Evolutionary conservation across 208 protist genomes (phyloP).

Genomic region (Trypanosoma boissoni): DNA sequence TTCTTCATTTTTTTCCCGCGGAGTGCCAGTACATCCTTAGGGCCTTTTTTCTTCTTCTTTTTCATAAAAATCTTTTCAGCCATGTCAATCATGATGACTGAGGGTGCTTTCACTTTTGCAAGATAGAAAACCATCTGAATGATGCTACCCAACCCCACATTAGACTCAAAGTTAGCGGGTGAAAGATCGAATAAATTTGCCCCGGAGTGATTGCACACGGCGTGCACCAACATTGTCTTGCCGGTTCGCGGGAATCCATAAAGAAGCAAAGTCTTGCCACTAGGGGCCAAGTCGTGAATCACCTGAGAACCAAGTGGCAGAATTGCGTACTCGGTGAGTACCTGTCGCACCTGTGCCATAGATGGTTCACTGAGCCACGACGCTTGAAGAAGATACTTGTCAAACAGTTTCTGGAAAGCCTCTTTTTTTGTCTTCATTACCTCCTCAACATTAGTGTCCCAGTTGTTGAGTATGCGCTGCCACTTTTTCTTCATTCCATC

Average conservation of each 20-base stretch:
- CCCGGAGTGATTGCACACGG: slow-evolving; percentile 82
- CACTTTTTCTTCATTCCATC: slow-evolving; percentile 89
- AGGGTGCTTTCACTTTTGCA: slow-evolving; percentile 83
- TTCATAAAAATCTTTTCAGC: slow-evolving; percentile 85
- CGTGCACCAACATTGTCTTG: slow-evolving; percentile 89
- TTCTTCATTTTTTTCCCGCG: slow-evolving; percentile 92
- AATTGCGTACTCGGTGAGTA: slow-evolving; percentile 77
- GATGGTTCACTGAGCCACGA: slow-evolving; percentile 76
- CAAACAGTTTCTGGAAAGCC: slow-evolving; percentile 71
- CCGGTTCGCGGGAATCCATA: slow-evolving; percentile 87
- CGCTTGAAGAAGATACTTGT: slow-evolving; percentile 49
- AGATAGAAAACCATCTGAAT: slow-evolving; percentile 91
- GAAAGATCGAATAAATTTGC: slow-evolving; percentile 93
- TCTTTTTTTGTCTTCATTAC: slow-evolving; percentile 77
- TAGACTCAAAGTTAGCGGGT: slow-evolving; percentile 71
- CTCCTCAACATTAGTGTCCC: slow-evolving; percentile 68
- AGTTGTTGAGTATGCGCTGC: slow-evolving; percentile 74
- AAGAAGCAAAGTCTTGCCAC: slow-evolving; percentile 64
- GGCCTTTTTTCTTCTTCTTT: slow-evolving; percentile 63
- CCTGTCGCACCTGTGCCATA: slow-evolving; percentile 71
- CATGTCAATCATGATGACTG: slow-evolving; percentile 93
- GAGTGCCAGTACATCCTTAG: slow-evolving; percentile 43
- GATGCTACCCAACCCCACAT: slow-evolving; percentile 68
- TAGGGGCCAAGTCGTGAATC: slow-evolving; percentile 83
- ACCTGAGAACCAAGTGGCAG: slow-evolving; percentile 89